Percentiles rank a stretch among this genome's conserved stretches.
Conservation (phyloP, 768 basidiomycete genomes). For the Obba rivulosa region DNA sequence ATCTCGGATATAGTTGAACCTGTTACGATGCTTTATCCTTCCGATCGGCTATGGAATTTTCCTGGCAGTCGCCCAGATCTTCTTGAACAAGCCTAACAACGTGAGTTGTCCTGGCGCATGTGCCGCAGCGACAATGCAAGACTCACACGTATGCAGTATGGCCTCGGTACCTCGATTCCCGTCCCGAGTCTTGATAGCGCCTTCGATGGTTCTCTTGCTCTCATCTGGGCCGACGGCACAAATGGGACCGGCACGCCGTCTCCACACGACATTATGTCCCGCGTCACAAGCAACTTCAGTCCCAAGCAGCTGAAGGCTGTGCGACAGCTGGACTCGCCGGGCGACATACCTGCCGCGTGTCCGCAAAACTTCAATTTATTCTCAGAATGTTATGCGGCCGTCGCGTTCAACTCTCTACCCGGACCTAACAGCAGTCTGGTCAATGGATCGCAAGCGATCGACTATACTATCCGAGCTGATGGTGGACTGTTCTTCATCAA, state of each 20-base stretch:
- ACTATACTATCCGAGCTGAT: constrained; percentile 71
- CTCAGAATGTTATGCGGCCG: constrained; percentile 65
- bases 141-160: constrained; percentile 41
- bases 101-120: constrained; percentile 29
- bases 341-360: constrained; percentile 51
- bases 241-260: constrained; percentile 49
- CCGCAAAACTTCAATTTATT: constrained; percentile 70
- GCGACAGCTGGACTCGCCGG: constrained; percentile 36
- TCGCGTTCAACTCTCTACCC: constrained; percentile 59
- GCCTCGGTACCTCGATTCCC: constrained; percentile 52
- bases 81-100: constrained; percentile 55
- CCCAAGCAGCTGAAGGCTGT: constrained; percentile 43
- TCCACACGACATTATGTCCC: constrained; percentile 54
- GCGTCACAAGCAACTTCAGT: constrained; percentile 49
- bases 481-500: constrained; percentile 59
- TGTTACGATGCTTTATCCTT: constrained; percentile 55
- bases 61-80: constrained; percentile 56
- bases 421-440: constrained; percentile 15
- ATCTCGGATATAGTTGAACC: constrained; percentile 40
- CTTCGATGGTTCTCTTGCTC: constrained; percentile 46
- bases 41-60: constrained; percentile 67
- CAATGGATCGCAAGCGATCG: constrained; percentile 26
- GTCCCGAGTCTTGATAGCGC: constrained; percentile 40
- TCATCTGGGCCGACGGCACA: constrained; percentile 70
- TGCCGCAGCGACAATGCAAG: neutral